Evolutionary conservation across 805 yeast genomes (phyloP).

Genomic region (Myxozyma neotropica): DNA sequence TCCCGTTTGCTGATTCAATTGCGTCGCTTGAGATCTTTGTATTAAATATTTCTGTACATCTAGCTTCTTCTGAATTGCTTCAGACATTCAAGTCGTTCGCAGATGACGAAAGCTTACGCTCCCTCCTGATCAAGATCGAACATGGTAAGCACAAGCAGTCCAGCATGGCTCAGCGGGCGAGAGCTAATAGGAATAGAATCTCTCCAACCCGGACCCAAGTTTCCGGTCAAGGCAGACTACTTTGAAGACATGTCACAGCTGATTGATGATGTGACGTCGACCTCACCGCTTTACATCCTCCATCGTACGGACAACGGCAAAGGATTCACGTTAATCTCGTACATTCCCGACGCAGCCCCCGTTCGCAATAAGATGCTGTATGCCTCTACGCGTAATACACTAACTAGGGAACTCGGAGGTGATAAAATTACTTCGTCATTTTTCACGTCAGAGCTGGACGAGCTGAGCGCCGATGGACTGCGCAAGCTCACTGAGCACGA

Average conservation of each 20-base stretch:
- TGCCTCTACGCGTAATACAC: constrained; percentile 82
- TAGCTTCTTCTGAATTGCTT: constrained; percentile 51
- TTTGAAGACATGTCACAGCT: constrained; percentile 46
- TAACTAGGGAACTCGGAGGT: constrained; percentile 72
- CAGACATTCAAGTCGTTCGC: constrained; percentile 50
- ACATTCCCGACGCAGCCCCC: constrained; percentile 82
- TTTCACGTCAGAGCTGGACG: constrained; percentile 60
- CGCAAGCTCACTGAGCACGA: constrained; percentile 46
- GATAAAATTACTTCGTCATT: constrained; percentile 54
- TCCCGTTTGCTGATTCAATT: too few species aligned
- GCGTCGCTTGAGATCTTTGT: too few species aligned
- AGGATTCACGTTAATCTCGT: constrained; percentile 67
- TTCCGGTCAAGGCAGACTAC: constrained; percentile 42
- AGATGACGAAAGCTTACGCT: constrained; percentile 40
- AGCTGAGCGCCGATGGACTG: constrained; percentile 56
- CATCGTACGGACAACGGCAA: constrained; percentile 40
- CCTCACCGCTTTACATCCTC: constrained; percentile 55
- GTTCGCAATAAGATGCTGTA: constrained; percentile 89
- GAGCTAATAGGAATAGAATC: too few species aligned
- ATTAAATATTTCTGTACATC: too few species aligned
- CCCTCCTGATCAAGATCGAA: constrained; percentile 46
- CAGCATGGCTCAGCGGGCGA: too few species aligned
- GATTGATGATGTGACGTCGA: constrained; percentile 41
- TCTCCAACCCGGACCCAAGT: constrained; percentile 43
- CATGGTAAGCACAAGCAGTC: constrained; percentile 37